Percentiles rank a stretch among this genome's conserved stretches.
phyloP scores from a whole-genome alignment of 129 eudicot genomes.

The Ambrosia trifida region DNA sequence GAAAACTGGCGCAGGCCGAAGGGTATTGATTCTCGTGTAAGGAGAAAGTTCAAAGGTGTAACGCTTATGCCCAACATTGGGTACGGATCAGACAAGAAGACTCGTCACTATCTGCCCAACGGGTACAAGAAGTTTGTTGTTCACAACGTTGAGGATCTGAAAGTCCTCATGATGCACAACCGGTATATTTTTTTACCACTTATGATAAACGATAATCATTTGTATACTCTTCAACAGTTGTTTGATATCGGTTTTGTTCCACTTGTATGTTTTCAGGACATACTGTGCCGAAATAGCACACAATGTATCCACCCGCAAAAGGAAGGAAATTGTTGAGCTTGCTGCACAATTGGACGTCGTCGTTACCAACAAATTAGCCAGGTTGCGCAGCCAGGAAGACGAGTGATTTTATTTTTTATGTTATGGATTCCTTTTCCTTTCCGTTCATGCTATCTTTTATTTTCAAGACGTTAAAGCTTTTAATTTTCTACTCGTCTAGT shows the following conservation, averaged over 20 bases:
- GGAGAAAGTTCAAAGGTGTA: slow-evolving; percentile 17
- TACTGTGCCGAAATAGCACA: slow-evolving; percentile 18
- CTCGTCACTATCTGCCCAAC: slow-evolving; percentile 5
- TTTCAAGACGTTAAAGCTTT: slow-evolving; percentile 2
- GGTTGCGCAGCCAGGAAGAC: slow-evolving; percentile 22
- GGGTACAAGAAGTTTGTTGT: slow-evolving; percentile 16
- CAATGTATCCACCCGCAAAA: slow-evolving; percentile 12
- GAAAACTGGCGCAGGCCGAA: slow-evolving; percentile 25
- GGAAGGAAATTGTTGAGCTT: slow-evolving; percentile 15
- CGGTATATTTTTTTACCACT: background rate
- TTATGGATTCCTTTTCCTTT: background rate
- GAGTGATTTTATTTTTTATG: background rate
- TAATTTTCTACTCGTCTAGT: background rate
- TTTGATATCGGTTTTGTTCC: background rate
- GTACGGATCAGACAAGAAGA: slow-evolving; percentile 15
- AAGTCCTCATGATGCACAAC: slow-evolving; percentile 25
- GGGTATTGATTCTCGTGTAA: slow-evolving; percentile 12
- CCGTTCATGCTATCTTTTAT: background rate
- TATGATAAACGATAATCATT: background rate
- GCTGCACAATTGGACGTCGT: slow-evolving; percentile 18
- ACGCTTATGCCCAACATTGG: slow-evolving; percentile 18
- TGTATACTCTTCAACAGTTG: background rate
- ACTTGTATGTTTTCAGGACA: background rate
- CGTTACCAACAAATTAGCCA: slow-evolving; percentile 23
- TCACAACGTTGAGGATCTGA: slow-evolving; percentile 8